Evolutionary conservation across 495 filamentous ascomycete species (phyloP).

Genomic region (Penicilliopsis zonata): DNA sequence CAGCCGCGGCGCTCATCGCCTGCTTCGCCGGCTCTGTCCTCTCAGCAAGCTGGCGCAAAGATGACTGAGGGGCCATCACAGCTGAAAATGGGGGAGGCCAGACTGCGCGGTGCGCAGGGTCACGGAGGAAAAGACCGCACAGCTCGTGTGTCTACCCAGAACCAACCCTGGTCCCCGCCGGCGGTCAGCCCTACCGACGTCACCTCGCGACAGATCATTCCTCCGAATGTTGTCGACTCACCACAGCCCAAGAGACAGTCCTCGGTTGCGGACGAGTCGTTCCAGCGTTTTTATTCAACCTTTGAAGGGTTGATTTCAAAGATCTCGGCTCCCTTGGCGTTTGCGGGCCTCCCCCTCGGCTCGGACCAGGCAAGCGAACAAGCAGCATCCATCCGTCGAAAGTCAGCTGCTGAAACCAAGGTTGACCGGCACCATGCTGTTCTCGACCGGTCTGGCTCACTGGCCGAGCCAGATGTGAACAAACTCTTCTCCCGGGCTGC

Average conservation of each 20-base stretch:
- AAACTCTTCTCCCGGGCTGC: constrained; percentile 72
- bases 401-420: constrained; percentile 25
- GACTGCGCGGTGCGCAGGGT: constrained; percentile 14
- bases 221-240: constrained; percentile 10
- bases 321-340: constrained; percentile 81
- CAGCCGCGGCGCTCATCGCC: constrained; percentile 49
- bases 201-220: constrained; percentile 22
- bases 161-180: constrained; percentile 27
- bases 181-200: constrained; percentile 22
- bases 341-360: constrained; percentile 74
- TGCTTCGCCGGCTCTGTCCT: constrained; percentile 56
- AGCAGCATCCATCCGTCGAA: constrained; percentile 23
- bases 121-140: constrained; percentile 13
- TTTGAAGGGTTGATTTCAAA: constrained; percentile 74
- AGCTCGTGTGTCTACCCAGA: constrained; percentile 11
- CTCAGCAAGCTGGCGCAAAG: constrained; percentile 63
- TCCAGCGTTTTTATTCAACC: constrained; percentile 79
- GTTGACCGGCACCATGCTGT: constrained; percentile 24
- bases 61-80: constrained; percentile 46
- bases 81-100: constrained; percentile 24
- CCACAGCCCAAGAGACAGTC: constrained; percentile 4
- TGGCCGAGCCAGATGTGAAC: constrained; percentile 57
- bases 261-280: constrained; percentile 55
- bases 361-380: constrained; percentile 39
- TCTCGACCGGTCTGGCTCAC: constrained; percentile 19